Percentiles rank a stretch among this genome's conserved stretches.
Evolutionary conservation across 2,329 filamentous ascomycete species (phyloP).

Genomic region (Nemania sp.): DNA sequence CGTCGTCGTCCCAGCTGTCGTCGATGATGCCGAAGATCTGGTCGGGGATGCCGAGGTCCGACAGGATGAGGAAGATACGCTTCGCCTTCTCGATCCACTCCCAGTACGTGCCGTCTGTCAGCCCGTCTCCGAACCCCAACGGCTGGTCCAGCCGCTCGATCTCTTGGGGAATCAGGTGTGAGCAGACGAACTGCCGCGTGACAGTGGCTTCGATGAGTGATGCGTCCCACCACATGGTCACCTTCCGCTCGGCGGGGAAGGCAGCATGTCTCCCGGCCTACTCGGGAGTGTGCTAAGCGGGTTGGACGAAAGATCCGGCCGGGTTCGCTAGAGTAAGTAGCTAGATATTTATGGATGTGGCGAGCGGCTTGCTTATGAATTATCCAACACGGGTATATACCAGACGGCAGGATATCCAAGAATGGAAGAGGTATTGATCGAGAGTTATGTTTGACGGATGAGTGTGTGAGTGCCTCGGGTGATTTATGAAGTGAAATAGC

Average conservation of each 20-base stretch:
- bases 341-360: too few species aligned
- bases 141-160: conserved; percentile 64
- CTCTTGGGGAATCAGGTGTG: conserved; percentile 66
- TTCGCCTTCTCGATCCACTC: conserved; percentile 76
- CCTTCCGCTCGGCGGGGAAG: conserved; percentile 32
- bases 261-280: conserved; percentile 34
- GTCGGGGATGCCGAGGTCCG: conserved; percentile 70
- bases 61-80: conserved; percentile 71
- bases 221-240: conserved; percentile 70
- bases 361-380: too few species aligned
- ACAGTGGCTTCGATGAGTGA: conserved; percentile 71
- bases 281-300: conserved; percentile 26
- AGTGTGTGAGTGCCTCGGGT: not conserved
- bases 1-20: conserved; percentile 76
- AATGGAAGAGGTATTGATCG: not conserved
- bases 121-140: conserved; percentile 68
- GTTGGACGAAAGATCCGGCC: conserved; percentile 6
- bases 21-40: conserved; percentile 78
- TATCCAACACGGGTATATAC: not conserved
- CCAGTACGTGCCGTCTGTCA: conserved; percentile 76
- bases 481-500: conserved; percentile 18
- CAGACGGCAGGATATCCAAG: not conserved
- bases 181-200: conserved; percentile 68
- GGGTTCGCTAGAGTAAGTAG: too few species aligned
- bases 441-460: not conserved